A percentile compares a stretch with the other conserved stretches of the same genome.
Evolutionary conservation across 805 yeast species (phyloP).

Genomic region (Starmera dryadoides): DNA sequence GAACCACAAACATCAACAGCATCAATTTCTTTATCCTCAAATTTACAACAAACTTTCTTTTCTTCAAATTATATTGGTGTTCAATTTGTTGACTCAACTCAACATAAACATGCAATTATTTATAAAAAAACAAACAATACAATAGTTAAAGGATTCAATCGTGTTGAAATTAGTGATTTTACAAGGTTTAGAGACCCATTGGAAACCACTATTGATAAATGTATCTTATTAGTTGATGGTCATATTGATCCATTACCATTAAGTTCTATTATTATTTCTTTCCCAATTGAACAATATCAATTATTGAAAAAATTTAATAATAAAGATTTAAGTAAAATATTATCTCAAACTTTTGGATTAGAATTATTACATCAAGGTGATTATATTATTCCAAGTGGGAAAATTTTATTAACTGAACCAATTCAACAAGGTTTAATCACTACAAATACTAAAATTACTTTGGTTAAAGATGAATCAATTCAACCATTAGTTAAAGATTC

Average conservation of each 20-base stretch:
- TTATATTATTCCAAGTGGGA: conserved; percentile 24
- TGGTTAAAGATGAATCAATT: conserved; percentile 30
- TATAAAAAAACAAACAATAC: too few relatives aligned
- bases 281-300: conserved; percentile 12
- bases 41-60: neutral
- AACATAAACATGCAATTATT: neutral
- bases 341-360: conserved; percentile 6
- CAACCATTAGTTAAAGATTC: conserved; percentile 1
- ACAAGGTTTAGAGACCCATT: neutral
- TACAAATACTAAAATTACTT: conserved; percentile 41
- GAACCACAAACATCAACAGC: neutral
- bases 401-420: conserved; percentile 62
- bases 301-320: conserved; percentile 13
- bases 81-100: neutral
- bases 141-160: neutral
- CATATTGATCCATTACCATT: conserved; percentile 10
- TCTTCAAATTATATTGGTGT: neutral
- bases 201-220: conserved; percentile 13
- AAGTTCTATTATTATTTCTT: conserved; percentile 14
- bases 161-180: neutral
- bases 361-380: conserved; percentile 15
- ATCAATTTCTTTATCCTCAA: neutral
- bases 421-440: conserved; percentile 56
- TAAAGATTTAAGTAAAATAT: conserved; percentile 4
- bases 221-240: conserved; percentile 5